A percentile compares a stretch with the other conserved stretches of the same genome.
phyloP scores from a whole-genome alignment of 2,329 filamentous ascomycete genomes.

The Colletotrichum sp. region DNA sequence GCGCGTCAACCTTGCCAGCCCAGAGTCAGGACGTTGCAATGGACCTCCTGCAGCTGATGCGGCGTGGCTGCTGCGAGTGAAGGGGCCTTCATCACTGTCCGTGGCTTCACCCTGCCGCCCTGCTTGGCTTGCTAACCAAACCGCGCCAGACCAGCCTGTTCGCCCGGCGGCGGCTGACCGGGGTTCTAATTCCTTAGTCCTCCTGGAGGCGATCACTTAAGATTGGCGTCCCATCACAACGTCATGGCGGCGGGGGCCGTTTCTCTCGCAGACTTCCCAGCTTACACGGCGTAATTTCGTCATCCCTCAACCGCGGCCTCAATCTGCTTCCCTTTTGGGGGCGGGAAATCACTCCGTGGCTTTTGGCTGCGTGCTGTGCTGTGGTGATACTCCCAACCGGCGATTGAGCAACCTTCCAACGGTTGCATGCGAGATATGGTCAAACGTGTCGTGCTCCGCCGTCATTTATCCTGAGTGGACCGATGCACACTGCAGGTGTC shows the following conservation, averaged over 20 bases:
- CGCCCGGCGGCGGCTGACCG: background rate
- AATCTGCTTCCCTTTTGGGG: background rate
- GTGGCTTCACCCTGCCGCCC: background rate
- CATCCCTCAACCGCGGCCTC: background rate
- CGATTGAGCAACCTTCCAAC: constrained; percentile 4
- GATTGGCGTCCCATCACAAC: constrained; percentile 18
- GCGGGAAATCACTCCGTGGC: background rate
- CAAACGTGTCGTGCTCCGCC: background rate
- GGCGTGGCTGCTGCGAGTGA: background rate
- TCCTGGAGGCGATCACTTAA: constrained; percentile 8
- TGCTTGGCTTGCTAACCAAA: background rate
- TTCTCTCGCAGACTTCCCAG: background rate
- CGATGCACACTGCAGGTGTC: constrained; percentile 2
- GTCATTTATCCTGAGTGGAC: background rate
- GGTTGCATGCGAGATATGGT: constrained; percentile 12
- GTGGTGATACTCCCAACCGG: background rate
- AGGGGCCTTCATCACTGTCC: background rate
- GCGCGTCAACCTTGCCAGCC: background rate
- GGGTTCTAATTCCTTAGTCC: background rate
- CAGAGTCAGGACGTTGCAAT: constrained; percentile 7
- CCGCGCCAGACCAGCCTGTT: background rate
- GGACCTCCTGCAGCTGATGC: background rate
- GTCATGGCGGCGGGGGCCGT: constrained; percentile 9
- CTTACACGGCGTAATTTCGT: background rate
- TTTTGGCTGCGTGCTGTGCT: background rate